A percentile compares a stretch with the other conserved stretches of the same genome.
Evolutionary conservation across 1,284 basidiomycete species (phyloP).

Genomic region (Mycosarcoma maydis): DNA sequence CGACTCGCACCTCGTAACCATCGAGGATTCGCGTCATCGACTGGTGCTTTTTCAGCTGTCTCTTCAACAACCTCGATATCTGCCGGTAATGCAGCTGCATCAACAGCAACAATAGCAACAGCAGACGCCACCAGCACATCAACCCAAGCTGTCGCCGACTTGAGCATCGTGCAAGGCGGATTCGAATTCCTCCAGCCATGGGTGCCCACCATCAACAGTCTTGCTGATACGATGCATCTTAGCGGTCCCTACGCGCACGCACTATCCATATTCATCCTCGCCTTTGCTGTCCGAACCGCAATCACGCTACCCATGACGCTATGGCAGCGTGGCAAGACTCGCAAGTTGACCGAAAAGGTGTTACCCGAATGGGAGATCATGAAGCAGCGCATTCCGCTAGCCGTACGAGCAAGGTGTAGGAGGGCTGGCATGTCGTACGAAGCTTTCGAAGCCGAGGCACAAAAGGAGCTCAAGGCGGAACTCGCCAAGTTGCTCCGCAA

Average conservation of each 20-base stretch:
- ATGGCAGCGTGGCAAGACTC: conserved; percentile 79
- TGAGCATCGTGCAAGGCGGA: conserved; percentile 19
- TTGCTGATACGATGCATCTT: conserved; percentile 45
- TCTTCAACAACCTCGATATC: conserved; percentile 5
- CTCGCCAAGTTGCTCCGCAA: conserved; percentile 45
- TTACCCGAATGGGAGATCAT: conserved; percentile 75
- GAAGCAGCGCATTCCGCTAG: conserved; percentile 68
- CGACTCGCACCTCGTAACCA: not conserved
- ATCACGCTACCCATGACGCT: conserved; percentile 79
- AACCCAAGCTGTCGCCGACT: conserved; percentile 6
- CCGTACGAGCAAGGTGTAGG: conserved; percentile 71
- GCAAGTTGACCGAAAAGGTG: conserved; percentile 76
- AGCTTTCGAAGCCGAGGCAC: conserved; percentile 67
- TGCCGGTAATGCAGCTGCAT: not conserved
- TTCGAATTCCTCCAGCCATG: conserved; percentile 47
- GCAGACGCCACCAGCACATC: conserved; percentile 1
- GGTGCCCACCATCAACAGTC: conserved; percentile 40
- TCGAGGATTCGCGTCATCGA: conserved; percentile 26
- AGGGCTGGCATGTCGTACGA: conserved; percentile 72
- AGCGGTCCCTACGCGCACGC: conserved; percentile 66
- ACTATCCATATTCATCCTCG: conserved; percentile 79
- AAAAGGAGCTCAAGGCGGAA: conserved; percentile 57
- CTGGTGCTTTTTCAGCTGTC: not conserved
- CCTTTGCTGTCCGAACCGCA: conserved; percentile 74
- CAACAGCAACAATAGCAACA: not conserved